These are phyloP conservation scores for Arthrobotrys sinensis DNA, from an alignment of 2,329 filamentous ascomycete genomes.

Conservation along the genomic window DNA sequence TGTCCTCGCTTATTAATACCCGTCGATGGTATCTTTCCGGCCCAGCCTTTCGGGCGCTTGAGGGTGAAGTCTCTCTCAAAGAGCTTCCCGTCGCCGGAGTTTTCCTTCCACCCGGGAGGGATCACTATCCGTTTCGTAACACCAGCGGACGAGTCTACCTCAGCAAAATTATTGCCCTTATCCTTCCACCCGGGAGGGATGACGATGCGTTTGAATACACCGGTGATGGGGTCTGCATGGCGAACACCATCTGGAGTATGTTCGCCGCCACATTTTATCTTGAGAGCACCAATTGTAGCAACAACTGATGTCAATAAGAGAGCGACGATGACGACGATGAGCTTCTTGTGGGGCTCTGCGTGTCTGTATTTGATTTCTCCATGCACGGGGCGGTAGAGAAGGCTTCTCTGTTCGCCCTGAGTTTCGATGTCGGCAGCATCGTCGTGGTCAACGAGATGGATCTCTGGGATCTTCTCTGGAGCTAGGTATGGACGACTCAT, in stretches of 20 bases:
- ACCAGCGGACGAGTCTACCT: not conserved
- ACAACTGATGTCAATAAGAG: conserved; percentile 31
- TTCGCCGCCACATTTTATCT: conserved; percentile 19
- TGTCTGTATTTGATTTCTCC: conserved; percentile 17
- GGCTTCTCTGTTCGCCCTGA: conserved; percentile 21
- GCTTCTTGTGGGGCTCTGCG: conserved; percentile 23
- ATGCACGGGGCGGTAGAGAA: conserved; percentile 19
- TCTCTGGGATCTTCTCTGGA: conserved; percentile 48
- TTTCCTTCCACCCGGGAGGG: conserved; percentile 26
- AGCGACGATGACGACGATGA: conserved; percentile 12
- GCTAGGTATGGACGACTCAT: conserved; percentile 22
- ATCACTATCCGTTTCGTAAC: conserved; percentile 13
- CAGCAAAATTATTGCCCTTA: not conserved
- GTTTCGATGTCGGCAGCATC: conserved; percentile 23
- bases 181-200: conserved; percentile 16
- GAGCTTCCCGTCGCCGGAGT: not conserved
- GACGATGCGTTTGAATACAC: conserved; percentile 18
- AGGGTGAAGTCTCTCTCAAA: conserved; percentile 28
- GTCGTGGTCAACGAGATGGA: conserved; percentile 38
- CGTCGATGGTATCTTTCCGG: not conserved
- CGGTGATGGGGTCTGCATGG: not conserved
- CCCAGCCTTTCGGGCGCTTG: conserved; percentile 36
- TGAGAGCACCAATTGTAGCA: conserved; percentile 36
- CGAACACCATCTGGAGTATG: not conserved
- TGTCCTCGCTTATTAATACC: conserved; percentile 17